Evolutionary conservation across 495 filamentous ascomycete species (phyloP), one percentile per base, ranked within the genome.

Genomic region (Letharia lupina): DNA sequence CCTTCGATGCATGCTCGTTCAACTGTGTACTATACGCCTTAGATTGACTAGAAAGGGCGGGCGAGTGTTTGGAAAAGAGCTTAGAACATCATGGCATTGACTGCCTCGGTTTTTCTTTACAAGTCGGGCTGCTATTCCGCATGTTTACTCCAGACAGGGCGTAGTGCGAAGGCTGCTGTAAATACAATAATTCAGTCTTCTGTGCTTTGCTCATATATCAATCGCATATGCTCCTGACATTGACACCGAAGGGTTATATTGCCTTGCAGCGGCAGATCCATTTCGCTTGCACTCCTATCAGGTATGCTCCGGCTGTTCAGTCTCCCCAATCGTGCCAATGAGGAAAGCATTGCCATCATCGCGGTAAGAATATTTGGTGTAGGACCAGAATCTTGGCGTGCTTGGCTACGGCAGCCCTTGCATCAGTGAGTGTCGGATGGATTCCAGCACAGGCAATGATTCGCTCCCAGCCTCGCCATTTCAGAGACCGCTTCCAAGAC

Each of bases 381-480:
- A 65, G 63, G 45, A 65, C 28, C 2, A 65, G 63, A 37, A 65
- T 18, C 0, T n/a, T 1, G 15, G 54, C 31, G 23, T 28, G 23
- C 42, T 31, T 42, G 45, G 35, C 33, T 41, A 31, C 62, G 50
- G 47, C 33, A 20, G 62, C 62, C 62, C 62, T 64, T 57, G 62
- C 62, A 56, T 64, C 41, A 64, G 62, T 31, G 47, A 64, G 62
- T 31, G 47, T 52, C 52, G 23, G 28, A 35, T 59, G 41, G 63
- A 56, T 37, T 1, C 59, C 12, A 39, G 64, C 40, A 31, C 58
- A 44, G 40, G 64, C 33, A 56, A 54, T 47, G 64, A 66, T 61
- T 66, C 57, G 64, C 59, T 66, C 64, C 68, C 68, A 67, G 68
- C 68, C 68, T 64, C 64, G 44, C 47, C 42, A 67, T 70, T 70